A percentile compares a stretch with the other conserved stretches of the same genome.
Evolutionary conservation across 768 basidiomycete genomes (phyloP).

Genomic region (Boletus eberwhitei): DNA sequence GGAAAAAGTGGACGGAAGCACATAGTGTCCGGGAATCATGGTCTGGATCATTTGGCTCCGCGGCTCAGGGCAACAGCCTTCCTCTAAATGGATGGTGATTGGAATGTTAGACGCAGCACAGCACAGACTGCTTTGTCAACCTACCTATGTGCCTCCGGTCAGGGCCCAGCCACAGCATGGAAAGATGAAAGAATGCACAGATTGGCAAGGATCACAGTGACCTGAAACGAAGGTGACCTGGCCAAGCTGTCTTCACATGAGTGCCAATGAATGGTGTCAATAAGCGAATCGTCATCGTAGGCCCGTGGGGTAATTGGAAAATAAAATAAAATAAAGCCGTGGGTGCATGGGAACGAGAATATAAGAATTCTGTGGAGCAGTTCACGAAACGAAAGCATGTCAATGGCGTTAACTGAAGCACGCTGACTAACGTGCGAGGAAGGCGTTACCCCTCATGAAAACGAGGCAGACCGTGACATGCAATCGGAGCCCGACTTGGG

Average conservation of each 20-base stretch:
- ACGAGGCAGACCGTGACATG: constrained; percentile 19
- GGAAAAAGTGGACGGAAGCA: constrained; percentile 24
- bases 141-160: constrained; percentile 6
- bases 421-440: constrained; percentile 15
- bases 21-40: constrained; percentile 28
- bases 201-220: constrained; percentile 7
- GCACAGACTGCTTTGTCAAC: constrained; percentile 21
- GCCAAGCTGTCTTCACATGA: constrained; percentile 2
- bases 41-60: constrained; percentile 31
- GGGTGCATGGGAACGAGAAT: constrained; percentile 7
- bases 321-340: not conserved
- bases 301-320: constrained; percentile 21
- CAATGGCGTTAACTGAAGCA: constrained; percentile 6
- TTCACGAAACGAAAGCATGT: constrained; percentile 4
- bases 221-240: not conserved
- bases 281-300: constrained; percentile 18
- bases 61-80: constrained; percentile 33
- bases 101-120: constrained; percentile 30
- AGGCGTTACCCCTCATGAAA: constrained; percentile 9
- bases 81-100: constrained; percentile 29
- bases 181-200: constrained; percentile 8
- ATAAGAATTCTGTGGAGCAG: constrained; percentile 18
- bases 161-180: constrained; percentile 22
- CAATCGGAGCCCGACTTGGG: constrained; percentile 14
- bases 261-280: not conserved